Evolutionary conservation across 129 eudicot species (phyloP).

Genomic region (Flaveria sonorensis): DNA sequence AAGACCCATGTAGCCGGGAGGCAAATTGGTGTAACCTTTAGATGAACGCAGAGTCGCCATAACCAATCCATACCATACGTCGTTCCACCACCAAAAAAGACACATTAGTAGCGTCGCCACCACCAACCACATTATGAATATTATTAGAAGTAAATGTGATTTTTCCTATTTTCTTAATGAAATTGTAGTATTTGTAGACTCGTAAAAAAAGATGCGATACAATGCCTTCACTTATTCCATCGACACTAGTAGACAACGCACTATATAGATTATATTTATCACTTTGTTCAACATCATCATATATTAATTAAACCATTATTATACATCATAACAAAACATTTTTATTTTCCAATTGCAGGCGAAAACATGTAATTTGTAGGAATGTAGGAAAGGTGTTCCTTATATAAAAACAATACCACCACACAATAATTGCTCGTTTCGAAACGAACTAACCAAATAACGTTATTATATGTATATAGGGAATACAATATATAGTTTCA

Average conservation of each 20-base stretch:
- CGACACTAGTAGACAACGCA: conserved; percentile 19
- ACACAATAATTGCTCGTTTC: too few species aligned
- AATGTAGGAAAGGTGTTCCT: too few species aligned
- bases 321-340: too few species aligned
- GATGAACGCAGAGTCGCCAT: conserved; percentile 17
- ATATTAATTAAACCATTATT: too few species aligned
- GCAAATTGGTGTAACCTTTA: conserved; percentile 36
- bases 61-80: conserved; percentile 37
- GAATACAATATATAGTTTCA: too few species aligned
- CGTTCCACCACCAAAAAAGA: conserved; percentile 64
- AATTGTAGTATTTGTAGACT: conserved; percentile 9
- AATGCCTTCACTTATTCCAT: conserved; percentile 13
- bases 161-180: neutral
- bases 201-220: conserved; percentile 22
- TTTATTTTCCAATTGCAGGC: too few species aligned
- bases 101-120: conserved; percentile 33
- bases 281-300: too few species aligned
- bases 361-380: too few species aligned
- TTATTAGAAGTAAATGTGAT: neutral
- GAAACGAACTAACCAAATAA: too few species aligned
- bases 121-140: conserved; percentile 32
- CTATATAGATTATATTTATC: neutral
- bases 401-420: too few species aligned
- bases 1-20: conserved; percentile 63
- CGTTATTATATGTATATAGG: too few species aligned